Evolutionary conservation across 75 land plant species (phyloP).

Genomic region (Picea sitchensis): DNA sequence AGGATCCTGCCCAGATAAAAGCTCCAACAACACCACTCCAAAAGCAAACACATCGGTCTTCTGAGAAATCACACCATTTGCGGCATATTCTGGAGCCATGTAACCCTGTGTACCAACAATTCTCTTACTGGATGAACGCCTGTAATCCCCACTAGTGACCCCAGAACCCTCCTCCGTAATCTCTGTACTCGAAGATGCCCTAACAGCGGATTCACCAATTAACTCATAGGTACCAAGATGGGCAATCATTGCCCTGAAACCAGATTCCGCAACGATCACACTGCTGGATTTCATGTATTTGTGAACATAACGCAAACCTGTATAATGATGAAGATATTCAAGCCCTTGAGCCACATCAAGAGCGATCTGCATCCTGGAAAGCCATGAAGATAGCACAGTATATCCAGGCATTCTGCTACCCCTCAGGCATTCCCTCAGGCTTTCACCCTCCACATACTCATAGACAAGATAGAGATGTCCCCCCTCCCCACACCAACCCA

Average conservation of each 20-base stretch:
- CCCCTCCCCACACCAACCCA: constrained; percentile 17
- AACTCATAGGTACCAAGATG: constrained; percentile 16
- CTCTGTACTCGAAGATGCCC: background rate
- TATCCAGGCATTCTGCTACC: constrained; percentile 7
- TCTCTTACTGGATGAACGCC: constrained; percentile 18
- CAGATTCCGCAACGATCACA: constrained; percentile 17
- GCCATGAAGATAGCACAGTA: constrained; percentile 21
- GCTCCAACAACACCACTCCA: constrained; percentile 25
- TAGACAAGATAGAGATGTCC: constrained; percentile 20
- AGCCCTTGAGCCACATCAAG: constrained; percentile 27
- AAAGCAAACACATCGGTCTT: constrained; percentile 22
- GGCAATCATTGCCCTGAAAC: constrained; percentile 17
- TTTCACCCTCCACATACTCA: constrained; percentile 16
- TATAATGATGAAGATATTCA: constrained; percentile 25
- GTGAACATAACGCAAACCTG: constrained; percentile 8
- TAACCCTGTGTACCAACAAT: constrained; percentile 45
- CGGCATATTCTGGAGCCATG: constrained; percentile 28
- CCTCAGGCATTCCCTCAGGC: constrained; percentile 8
- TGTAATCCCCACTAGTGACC: constrained; percentile 13
- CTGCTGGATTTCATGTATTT: constrained; percentile 24
- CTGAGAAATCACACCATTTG: constrained; percentile 9
- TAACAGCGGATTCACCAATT: constrained; percentile 7
- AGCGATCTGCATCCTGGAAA: constrained; percentile 21
- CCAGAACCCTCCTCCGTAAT: constrained; percentile 25
- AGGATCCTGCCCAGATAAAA: constrained; percentile 33